Conservation (phyloP, 495 filamentous ascomycete genomes). For the Lasiosphaeriaceae sp. region DNA sequence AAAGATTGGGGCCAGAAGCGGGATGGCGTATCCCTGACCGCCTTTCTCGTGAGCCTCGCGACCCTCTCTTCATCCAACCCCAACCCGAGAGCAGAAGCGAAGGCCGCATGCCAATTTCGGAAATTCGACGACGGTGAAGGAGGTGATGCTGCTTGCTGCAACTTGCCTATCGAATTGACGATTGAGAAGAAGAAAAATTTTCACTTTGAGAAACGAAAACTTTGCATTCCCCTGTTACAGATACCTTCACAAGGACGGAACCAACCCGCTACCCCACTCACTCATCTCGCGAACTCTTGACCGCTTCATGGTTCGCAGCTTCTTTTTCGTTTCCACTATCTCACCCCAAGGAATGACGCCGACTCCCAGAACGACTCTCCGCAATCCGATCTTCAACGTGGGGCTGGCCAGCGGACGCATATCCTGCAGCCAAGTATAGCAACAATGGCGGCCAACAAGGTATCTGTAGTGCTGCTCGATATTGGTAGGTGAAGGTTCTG, state of each 20-base stretch:
- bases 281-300: constrained; percentile 14
- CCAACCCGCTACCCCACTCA: not conserved
- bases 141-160: not conserved
- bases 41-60: constrained; percentile 21
- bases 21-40: constrained; percentile 23
- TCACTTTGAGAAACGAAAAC: not conserved
- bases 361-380: not conserved
- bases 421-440: not conserved
- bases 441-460: constrained; percentile 19
- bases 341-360: not conserved
- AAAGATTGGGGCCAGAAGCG: constrained; percentile 7
- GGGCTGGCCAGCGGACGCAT: not conserved
- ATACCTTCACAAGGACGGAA: not conserved
- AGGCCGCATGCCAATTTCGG: constrained; percentile 3
- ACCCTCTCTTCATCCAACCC: constrained; percentile 13
- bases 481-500: constrained; percentile 50
- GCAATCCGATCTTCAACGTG: not conserved
- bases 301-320: constrained; percentile 23
- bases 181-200: constrained; percentile 14
- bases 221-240: too few relatives aligned
- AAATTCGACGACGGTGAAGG: constrained; percentile 2
- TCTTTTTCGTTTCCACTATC: not conserved
- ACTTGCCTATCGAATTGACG: constrained; percentile 9
- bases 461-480: constrained; percentile 43
- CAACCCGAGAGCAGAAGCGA: constrained; percentile 13